phyloP scores from a whole-genome alignment of 2,329 filamentous ascomycete genomes.

The Calonectria multiphialidica region DNA sequence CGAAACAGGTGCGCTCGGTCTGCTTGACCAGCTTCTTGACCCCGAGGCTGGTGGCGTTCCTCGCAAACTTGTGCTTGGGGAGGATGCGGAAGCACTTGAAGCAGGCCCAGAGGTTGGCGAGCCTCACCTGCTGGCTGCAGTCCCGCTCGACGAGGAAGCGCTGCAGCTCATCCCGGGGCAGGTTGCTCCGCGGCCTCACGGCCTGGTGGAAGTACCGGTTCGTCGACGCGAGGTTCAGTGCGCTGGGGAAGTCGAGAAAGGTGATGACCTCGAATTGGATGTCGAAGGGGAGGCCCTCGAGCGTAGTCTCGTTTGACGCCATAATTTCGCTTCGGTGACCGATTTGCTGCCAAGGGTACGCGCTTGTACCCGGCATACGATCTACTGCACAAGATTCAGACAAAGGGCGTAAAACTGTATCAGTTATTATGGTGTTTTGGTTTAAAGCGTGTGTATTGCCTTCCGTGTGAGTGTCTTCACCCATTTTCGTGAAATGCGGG shows the following conservation, averaged over 20 bases:
- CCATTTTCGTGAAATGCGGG: not conserved
- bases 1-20: conserved; percentile 27
- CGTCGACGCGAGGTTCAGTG: conserved; percentile 25
- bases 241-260: conserved; percentile 15
- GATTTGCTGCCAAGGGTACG: not conserved
- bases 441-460: not conserved
- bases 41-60: not conserved
- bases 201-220: conserved; percentile 25
- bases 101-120: conserved; percentile 27
- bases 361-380: not conserved
- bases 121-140: not conserved
- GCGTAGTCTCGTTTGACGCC: not conserved
- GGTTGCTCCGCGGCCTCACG: conserved; percentile 16
- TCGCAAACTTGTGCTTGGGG: conserved; percentile 28
- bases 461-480: not conserved
- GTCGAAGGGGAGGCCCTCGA: conserved; percentile 32
- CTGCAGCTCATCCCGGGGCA: not conserved
- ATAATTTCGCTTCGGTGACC: conserved; percentile 21
- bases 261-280: conserved; percentile 31
- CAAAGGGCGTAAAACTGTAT: not conserved
- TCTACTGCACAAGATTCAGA: not conserved
- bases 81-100: conserved; percentile 29
- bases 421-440: not conserved
- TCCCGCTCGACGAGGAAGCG: conserved; percentile 23
- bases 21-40: not conserved